These are phyloP conservation scores for Tetracentron sinense DNA, from an alignment of 164 flowering plant genomes.

Conservation along the genomic window DNA sequence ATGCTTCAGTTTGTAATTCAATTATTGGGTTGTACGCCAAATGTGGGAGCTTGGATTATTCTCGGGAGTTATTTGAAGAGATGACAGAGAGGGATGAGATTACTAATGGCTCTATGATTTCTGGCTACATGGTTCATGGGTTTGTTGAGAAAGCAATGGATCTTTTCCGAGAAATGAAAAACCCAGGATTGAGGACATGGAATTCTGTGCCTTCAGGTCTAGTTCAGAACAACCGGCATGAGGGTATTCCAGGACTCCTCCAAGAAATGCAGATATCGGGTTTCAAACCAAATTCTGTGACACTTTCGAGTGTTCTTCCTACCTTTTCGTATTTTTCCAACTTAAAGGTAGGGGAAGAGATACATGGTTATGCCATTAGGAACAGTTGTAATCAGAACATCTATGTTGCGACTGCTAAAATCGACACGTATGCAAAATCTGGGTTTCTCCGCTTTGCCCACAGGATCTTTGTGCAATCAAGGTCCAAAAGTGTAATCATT, in stretches of 20 bases:
- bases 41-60: conserved; percentile 79
- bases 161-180: conserved; percentile 44
- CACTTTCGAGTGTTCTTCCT: conserved; percentile 74
- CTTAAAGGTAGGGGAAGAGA: conserved; percentile 51
- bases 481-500: conserved; percentile 47
- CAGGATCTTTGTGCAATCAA: conserved; percentile 39
- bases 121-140: conserved; percentile 77
- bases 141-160: conserved; percentile 59
- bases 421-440: conserved; percentile 69
- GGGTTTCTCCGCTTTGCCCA: conserved; percentile 61
- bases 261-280: conserved; percentile 53
- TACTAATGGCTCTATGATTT: conserved; percentile 53
- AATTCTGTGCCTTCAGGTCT: conserved; percentile 73
- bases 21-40: conserved; percentile 66
- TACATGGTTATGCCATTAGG: conserved; percentile 67
- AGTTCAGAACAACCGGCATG: conserved; percentile 57
- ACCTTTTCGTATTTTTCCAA: conserved; percentile 47
- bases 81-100: conserved; percentile 66
- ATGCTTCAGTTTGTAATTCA: conserved; percentile 49
- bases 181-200: conserved; percentile 61
- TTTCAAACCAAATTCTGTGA: conserved; percentile 55
- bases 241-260: conserved; percentile 35
- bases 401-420: conserved; percentile 62
- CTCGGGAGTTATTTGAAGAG: conserved; percentile 54
- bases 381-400: conserved; percentile 40